Percentiles rank a stretch among this genome's conserved stretches.
Conservation (phyloP, 2,329 filamentous ascomycete species). For the Fusarium anthophilum region DNA sequence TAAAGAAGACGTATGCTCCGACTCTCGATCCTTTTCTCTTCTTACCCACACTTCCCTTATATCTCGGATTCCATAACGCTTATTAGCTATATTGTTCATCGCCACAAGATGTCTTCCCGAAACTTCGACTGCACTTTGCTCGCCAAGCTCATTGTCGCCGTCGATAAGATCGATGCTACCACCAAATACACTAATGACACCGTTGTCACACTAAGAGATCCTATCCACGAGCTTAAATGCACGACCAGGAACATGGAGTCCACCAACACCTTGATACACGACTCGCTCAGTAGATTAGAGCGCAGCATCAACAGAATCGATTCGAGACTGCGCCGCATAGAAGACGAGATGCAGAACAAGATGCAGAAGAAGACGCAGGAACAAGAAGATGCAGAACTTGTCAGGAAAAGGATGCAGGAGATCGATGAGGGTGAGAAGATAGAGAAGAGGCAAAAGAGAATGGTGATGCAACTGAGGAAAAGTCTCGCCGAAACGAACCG, state of each 20-base stretch:
- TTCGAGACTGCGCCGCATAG: neutral
- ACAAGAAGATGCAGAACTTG: neutral
- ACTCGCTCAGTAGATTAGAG: neutral
- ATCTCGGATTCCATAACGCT: neutral
- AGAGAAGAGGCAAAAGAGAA: too few species aligned
- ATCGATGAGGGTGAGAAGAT: too few species aligned
- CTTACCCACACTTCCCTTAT: neutral
- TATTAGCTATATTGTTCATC: neutral
- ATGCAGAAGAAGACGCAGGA: neutral
- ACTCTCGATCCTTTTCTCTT: neutral
- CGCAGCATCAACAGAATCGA: neutral
- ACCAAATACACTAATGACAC: accelerated
- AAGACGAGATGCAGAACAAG: neutral
- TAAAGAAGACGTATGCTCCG: neutral
- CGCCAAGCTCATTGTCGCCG: neutral
- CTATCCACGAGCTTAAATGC: neutral
- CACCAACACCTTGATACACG: neutral
- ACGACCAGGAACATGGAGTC: neutral
- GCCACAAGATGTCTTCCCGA: neutral
- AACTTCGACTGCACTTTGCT: neutral
- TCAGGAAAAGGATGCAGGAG: neutral
- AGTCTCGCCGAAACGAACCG: too few species aligned
- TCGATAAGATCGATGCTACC: neutral
- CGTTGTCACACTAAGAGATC: neutral
- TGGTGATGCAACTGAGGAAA: too few species aligned